These are phyloP conservation scores for Lanmaoa pseudosensibilis DNA, from an alignment of 768 basidiomycete species.

Conservation along the genomic window DNA sequence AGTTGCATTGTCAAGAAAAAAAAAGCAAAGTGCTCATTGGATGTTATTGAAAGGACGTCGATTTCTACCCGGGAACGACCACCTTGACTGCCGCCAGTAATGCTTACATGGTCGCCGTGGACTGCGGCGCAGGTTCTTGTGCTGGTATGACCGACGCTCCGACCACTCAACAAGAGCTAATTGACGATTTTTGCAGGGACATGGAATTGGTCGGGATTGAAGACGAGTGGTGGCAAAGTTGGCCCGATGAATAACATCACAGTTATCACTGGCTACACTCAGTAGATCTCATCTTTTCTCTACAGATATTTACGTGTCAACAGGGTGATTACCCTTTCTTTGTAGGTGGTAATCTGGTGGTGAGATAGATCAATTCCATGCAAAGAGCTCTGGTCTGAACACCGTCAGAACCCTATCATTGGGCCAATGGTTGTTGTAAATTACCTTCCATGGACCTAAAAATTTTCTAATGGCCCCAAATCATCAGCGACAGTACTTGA, in stretches of 20 bases:
- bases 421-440: not conserved
- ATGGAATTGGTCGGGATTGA: constrained; percentile 55
- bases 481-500: not conserved
- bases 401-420: too few species aligned
- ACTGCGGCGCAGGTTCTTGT: constrained; percentile 55
- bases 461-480: not conserved
- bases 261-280: constrained; percentile 39
- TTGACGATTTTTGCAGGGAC: not conserved
- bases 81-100: constrained; percentile 43
- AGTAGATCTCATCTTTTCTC: constrained; percentile 4
- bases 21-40: not conserved
- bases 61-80: constrained; percentile 46
- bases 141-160: constrained; percentile 34
- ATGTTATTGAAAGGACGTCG: constrained; percentile 40
- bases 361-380: not conserved
- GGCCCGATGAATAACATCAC: constrained; percentile 38
- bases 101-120: constrained; percentile 53
- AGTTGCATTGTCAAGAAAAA: constrained; percentile 10
- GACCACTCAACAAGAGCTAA: not conserved
- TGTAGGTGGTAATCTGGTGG: not conserved
- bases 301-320: not conserved
- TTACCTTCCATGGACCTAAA: not conserved
- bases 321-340: not conserved
- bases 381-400: not conserved
- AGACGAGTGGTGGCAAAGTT: constrained; percentile 42